Base-by-base conservation (phyloP, 352 stramenopile species). In the Pythium apleroticum region DNA sequence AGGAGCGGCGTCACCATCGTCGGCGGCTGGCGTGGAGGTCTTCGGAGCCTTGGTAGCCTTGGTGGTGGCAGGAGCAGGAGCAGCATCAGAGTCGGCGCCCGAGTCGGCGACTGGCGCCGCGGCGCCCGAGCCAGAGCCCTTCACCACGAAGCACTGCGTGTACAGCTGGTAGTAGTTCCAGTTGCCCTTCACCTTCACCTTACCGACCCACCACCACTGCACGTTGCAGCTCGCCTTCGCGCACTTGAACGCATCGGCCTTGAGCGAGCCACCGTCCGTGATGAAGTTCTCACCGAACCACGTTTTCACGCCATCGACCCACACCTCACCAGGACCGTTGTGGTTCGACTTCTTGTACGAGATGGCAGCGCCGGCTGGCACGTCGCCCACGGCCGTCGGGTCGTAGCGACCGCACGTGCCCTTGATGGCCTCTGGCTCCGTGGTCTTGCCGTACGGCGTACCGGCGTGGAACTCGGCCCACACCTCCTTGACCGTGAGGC, bases 151-250 rank as follows among this genome's bases (percentile, higher is more conserved):
- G 64, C 64, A 71, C 64, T 71, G 64, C 39, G 57, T 53, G 52
- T 71, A 71, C 19, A 71, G 57, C 64, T 71, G 64, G 64, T 71
- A 71, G 64, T 71, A 59, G 43, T 71, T 59, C 64, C 64, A 71
- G 43, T 71, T 45, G 52, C 52, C 46, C 57, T 71, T 71, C 52
- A 66, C 57, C n/a, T 54, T 53, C 20, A 71, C 64, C 52, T 71
- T 71, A 52, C 64, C 64, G 28, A 71, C 41, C 64, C 64, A 71
- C 57, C 65, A 71, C 64, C 64, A 71, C 20, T 57, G 58, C 15
- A 63, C 64, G 19, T 66, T 53, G 64, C 64, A 71, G 41, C 37
- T 60, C 43, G 64, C 41, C 57, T 66, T 71, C 50, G 39, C 49
- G 45, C 64, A 71, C 50, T 61, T 57, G 57, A 71, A 71, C 17